Base-by-base conservation (phyloP, 1,284 basidiomycete genomes). In the Ganoderma multipileum region DNA sequence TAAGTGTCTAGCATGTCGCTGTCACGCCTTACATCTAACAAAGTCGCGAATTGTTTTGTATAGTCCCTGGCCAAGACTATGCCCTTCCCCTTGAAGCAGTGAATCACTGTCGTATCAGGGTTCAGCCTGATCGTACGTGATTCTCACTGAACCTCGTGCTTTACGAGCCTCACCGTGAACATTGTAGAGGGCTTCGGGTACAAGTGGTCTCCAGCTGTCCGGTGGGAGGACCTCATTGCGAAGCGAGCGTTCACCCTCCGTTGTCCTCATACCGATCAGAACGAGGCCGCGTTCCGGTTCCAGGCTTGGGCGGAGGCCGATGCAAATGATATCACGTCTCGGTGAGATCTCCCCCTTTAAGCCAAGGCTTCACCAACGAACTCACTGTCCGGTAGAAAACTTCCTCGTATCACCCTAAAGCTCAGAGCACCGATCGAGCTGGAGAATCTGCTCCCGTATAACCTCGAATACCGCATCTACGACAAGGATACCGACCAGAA, bases 381-480 rank as follows among this genome's bases (percentile, higher is more conserved):
- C 63, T 68, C n/a, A 33, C 57, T 23, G 52, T 66, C 20, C n/a
- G 67, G 6, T 74, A 96, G 94, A 65, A 90, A 89, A 79, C 94
- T 94, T 74, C 97, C 97, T 0, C 92, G 91, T 77, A 89, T 99
- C 69, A 91, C 89, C 61, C 84, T 99, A 52, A 91, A 90, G 66
- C 87, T 99, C 64, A 91, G 96, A n/a, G 96, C 98, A 11, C 98
- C 98, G 0, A 87, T 99, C 44, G 98, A 99, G 78, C 84, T 99
- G 12, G 98, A 99, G 83, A 99, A 99, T 77, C 82, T 99, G 30
- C 83, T 99, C 57, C 98, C 98, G 0, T 98, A 94, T 82, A 96
- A 99, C 77, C 83, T 99, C 66, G 94, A 97, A 77, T 99, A 98
- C 82, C 89, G 96, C 28, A 93, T 99, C 64, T 99, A 97, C 75